Evolutionary conservation across 2,329 filamentous ascomycete genomes (phyloP).

Genomic region (Periconia sp.): DNA sequence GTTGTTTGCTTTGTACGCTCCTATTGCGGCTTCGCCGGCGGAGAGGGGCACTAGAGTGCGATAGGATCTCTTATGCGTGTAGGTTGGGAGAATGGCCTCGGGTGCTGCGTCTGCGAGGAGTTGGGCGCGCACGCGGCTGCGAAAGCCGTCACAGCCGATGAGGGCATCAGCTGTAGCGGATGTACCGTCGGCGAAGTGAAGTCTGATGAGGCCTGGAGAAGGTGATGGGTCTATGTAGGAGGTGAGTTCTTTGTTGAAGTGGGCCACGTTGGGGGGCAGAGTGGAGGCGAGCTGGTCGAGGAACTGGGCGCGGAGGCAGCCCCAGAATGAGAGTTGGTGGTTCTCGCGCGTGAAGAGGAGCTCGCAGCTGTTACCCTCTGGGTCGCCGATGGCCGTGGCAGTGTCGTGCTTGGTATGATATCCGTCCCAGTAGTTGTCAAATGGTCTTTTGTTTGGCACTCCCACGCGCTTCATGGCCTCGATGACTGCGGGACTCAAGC

Average conservation of each 20-base stretch:
- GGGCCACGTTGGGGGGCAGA: conserved; percentile 6
- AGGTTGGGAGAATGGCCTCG: conserved; percentile 11
- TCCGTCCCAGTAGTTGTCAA: conserved; percentile 8
- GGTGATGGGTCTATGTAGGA: background rate
- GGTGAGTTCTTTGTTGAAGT: conserved; percentile 12
- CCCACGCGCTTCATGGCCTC: conserved; percentile 2
- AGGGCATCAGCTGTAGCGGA: conserved; percentile 35
- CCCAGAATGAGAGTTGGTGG: conserved; percentile 3
- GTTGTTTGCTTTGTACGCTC: conserved; percentile 15
- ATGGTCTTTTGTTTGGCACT: background rate
- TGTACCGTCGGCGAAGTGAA: conserved; percentile 41
- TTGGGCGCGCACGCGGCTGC: conserved; percentile 12
- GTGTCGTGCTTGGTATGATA: background rate
- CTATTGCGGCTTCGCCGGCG: conserved; percentile 38
- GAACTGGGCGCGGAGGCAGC: conserved; percentile 10
- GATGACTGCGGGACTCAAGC: conserved; percentile 1
- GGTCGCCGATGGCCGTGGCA: background rate
- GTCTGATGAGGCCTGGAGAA: background rate
- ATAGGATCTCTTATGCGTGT: conserved; percentile 19
- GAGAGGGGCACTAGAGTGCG: conserved; percentile 31
- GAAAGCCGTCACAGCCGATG: conserved; percentile 53
- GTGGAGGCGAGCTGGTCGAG: conserved; percentile 9
- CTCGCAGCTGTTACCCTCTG: background rate
- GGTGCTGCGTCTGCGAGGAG: conserved; percentile 6
- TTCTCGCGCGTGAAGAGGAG: conserved; percentile 5